A percentile compares a stretch with the other conserved stretches of the same genome.
Conservation (phyloP, 2,329 filamentous ascomycete genomes). For the Fusarium buharicum region DNA sequence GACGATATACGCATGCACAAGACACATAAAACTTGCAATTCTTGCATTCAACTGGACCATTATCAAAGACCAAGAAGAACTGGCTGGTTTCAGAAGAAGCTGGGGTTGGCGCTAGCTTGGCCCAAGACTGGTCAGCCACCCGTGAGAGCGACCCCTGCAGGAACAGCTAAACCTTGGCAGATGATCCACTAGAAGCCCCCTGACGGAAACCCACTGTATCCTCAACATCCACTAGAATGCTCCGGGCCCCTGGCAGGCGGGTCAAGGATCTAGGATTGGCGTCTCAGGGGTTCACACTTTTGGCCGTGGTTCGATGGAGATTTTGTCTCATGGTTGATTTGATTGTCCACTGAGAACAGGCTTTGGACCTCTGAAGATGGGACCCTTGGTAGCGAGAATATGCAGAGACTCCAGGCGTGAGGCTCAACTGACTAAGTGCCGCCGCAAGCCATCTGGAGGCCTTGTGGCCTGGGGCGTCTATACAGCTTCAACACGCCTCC, state of each 20-base stretch:
- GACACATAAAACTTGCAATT: neutral
- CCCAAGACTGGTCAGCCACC: conserved; percentile 30
- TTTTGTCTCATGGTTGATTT: conserved; percentile 19
- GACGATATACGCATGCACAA: neutral
- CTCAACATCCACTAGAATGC: conserved; percentile 14
- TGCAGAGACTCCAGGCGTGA: conserved; percentile 34
- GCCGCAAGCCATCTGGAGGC: neutral
- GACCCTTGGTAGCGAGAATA: conserved; percentile 6
- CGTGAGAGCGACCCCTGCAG: conserved; percentile 29
- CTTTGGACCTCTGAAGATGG: conserved; percentile 1
- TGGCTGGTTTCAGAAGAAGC: conserved; percentile 42
- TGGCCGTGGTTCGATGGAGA: conserved; percentile 31
- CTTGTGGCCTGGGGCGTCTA: conserved; percentile 22
- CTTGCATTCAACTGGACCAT: neutral
- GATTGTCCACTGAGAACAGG: conserved; percentile 16
- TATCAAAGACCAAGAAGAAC: neutral
- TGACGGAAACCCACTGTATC: conserved; percentile 2
- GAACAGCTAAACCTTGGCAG: conserved; percentile 8
- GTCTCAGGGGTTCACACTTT: conserved; percentile 37
- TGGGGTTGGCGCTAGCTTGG: conserved; percentile 35
- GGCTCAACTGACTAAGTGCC: neutral
- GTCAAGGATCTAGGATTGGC: conserved; percentile 23
- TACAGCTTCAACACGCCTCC: conserved; percentile 24
- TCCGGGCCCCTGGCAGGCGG: conserved; percentile 23
- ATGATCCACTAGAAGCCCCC: neutral